Evolutionary conservation across 2,329 filamentous ascomycete species (phyloP).

Genomic region (Pseudopithomyces chartarum): DNA sequence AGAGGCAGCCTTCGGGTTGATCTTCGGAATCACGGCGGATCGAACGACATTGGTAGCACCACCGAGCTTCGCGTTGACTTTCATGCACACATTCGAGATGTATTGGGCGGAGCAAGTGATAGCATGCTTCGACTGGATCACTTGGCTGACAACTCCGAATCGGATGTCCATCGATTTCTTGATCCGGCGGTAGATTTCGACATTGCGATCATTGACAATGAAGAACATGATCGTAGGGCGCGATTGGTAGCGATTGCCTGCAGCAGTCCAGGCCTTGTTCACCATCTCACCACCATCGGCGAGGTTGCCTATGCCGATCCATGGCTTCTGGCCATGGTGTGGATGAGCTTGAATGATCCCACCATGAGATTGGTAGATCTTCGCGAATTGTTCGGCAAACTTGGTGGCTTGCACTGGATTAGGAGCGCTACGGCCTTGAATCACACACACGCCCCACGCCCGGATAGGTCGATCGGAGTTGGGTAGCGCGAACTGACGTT

Average conservation of each 20-base stretch:
- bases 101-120: slow-evolving; percentile 77
- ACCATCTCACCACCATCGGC: slow-evolving; percentile 57
- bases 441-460: slow-evolving; percentile 76
- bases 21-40: slow-evolving; percentile 40
- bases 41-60: slow-evolving; percentile 69
- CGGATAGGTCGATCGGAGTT: slow-evolving; percentile 65
- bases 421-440: slow-evolving; percentile 58
- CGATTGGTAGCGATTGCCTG: slow-evolving; percentile 58
- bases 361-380: slow-evolving; percentile 65
- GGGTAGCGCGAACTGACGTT: slow-evolving; percentile 73
- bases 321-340: slow-evolving; percentile 35
- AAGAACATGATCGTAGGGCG: slow-evolving; percentile 80
- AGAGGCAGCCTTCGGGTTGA: slow-evolving; percentile 19
- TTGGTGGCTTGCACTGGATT: slow-evolving; percentile 52
- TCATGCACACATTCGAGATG: slow-evolving; percentile 93
- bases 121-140: slow-evolving; percentile 74
- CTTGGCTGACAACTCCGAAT: slow-evolving; percentile 82
- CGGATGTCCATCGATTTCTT: slow-evolving; percentile 90
- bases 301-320: slow-evolving; percentile 37
- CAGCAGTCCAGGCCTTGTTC: slow-evolving; percentile 59
- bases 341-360: slow-evolving; percentile 53
- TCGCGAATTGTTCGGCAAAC: slow-evolving; percentile 66
- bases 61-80: slow-evolving; percentile 94
- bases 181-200: slow-evolving; percentile 76
- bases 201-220: slow-evolving; percentile 73